These are phyloP conservation scores for Eucalyptus marginata DNA, from an alignment of 345 rosid species.

Conservation along the genomic window DNA sequence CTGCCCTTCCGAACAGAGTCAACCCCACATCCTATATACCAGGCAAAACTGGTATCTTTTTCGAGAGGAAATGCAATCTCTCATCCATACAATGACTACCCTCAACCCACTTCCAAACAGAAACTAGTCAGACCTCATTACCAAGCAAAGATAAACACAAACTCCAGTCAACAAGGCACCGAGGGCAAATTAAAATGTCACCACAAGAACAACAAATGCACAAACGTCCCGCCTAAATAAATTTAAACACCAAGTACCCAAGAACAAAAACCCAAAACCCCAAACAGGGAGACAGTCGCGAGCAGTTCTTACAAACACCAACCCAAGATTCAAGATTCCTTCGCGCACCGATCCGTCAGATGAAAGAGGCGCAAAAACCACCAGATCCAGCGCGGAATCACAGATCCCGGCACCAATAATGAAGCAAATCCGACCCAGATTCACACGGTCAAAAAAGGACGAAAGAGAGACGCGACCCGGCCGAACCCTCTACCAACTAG, in stretches of 20 bases:
- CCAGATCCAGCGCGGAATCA: background rate
- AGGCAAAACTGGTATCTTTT: background rate
- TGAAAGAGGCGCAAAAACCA: background rate
- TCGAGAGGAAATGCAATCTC: background rate
- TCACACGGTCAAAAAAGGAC: background rate
- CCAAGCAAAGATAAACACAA: background rate
- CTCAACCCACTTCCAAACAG: background rate
- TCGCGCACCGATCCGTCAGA: background rate
- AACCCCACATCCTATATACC: background rate
- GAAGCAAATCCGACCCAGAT: background rate
- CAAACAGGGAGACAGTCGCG: background rate
- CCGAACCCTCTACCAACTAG: background rate
- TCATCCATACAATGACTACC: background rate
- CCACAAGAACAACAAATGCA: background rate
- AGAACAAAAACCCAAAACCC: background rate
- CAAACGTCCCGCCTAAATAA: background rate
- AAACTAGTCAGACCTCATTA: background rate
- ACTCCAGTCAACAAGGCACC: background rate
- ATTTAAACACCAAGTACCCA: background rate
- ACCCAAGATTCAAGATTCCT: background rate
- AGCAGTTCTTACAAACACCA: background rate
- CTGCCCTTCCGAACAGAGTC: background rate
- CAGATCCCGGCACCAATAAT: background rate
- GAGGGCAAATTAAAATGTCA: background rate
- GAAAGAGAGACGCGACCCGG: background rate